A percentile compares a stretch with the other conserved stretches of the same genome.
phyloP scores from a whole-genome alignment of 768 basidiomycete genomes.

The Candolleomyces aberdarensis region DNA sequence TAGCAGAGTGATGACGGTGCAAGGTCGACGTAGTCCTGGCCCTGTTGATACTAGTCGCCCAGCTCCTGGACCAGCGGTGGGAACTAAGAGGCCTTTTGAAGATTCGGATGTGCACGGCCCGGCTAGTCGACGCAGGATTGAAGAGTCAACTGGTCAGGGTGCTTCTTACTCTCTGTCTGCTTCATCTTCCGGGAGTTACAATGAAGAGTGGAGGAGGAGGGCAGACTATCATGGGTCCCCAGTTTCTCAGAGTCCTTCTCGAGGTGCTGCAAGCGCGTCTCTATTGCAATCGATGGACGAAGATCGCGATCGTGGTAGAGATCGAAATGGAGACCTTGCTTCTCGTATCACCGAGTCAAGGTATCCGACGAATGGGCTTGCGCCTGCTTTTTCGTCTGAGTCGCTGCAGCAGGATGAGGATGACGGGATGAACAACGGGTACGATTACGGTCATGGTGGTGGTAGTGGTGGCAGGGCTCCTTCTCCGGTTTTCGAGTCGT shows the following conservation, averaged over 20 bases:
- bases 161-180: not conserved
- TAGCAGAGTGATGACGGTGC: not conserved
- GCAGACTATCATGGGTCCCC: not conserved
- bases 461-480: no score
- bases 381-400: not conserved
- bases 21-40: not conserved
- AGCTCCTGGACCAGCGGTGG: not conserved
- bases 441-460: not conserved
- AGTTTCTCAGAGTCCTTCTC: not conserved
- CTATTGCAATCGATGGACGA: not conserved
- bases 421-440: not conserved
- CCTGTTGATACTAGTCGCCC: not conserved
- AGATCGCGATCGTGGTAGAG: no score
- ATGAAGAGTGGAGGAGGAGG: not conserved
- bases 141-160: not conserved
- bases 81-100: not conserved
- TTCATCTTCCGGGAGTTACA: not conserved
- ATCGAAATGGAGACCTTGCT: not conserved
- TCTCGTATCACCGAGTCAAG: not conserved
- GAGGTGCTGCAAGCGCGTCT: no score
- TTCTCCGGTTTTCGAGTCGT: not conserved
- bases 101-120: not conserved
- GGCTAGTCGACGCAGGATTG: not conserved
- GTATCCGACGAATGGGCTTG: not conserved
- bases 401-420: not conserved